phyloP scores from a whole-genome alignment of 2,329 filamentous ascomycete species.

The Monilinia aucupariae region DNA sequence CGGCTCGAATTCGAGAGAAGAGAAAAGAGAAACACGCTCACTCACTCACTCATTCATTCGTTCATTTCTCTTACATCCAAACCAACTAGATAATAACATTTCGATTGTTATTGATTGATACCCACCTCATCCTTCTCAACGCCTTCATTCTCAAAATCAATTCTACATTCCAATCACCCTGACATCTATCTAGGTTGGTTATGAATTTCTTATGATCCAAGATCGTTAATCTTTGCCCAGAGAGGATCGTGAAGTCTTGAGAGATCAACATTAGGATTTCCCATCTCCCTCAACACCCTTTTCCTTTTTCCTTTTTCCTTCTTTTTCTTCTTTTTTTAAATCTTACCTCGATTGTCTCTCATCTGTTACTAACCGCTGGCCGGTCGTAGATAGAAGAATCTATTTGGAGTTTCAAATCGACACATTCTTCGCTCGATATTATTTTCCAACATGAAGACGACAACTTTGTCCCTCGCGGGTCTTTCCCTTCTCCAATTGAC shows the following conservation, averaged over 20 bases:
- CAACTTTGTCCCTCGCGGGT: slow-evolving; percentile 36
- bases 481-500: slow-evolving; percentile 39
- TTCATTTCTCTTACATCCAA: not conserved
- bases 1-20: no score
- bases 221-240: not conserved
- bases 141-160: not conserved
- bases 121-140: not conserved
- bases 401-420: not conserved
- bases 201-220: not conserved
- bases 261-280: not conserved
- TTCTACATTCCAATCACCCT: not conserved
- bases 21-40: no score
- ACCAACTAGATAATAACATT: not conserved
- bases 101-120: not conserved
- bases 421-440: not conserved
- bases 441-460: slow-evolving; percentile 42
- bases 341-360: no score
- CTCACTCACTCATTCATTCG: not conserved
- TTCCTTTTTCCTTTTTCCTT: not conserved
- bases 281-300: not conserved
- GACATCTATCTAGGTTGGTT: slow-evolving; percentile 8
- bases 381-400: slow-evolving; percentile 6
- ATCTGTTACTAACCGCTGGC: slow-evolving; percentile 6
- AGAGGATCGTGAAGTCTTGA: not conserved
- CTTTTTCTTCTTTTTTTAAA: no score